A percentile compares a stretch with the other conserved stretches of the same genome.
These are phyloP conservation scores for Mycena vulgaris DNA, from an alignment of 768 basidiomycete species.

Conservation along the genomic window DNA sequence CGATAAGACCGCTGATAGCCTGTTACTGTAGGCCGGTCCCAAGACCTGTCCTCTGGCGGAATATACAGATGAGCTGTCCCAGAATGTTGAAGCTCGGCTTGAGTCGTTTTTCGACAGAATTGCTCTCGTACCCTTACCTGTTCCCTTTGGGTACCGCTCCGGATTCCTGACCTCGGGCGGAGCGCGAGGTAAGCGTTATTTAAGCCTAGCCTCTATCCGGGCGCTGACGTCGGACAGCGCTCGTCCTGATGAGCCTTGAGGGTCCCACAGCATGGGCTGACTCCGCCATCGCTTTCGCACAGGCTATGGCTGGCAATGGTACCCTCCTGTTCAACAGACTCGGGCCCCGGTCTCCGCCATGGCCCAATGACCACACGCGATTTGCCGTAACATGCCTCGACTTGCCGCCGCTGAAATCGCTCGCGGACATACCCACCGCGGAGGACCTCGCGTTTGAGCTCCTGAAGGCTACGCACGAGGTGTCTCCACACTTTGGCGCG, in stretches of 20 bases:
- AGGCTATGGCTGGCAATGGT: constrained; percentile 41
- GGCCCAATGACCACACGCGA: constrained; percentile 31
- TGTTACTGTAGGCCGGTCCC: constrained; percentile 44
- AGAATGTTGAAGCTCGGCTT: constrained; percentile 35
- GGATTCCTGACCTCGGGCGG: constrained; percentile 43
- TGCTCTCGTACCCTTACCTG: constrained; percentile 36
- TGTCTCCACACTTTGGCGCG: constrained; percentile 42
- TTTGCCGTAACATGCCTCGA: constrained; percentile 43
- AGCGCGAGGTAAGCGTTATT: constrained; percentile 36
- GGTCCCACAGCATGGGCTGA: constrained; percentile 36
- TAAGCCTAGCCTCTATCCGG: no score
- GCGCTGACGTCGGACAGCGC: constrained; percentile 1
- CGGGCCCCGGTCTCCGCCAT: background rate
- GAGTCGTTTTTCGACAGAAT: constrained; percentile 42
- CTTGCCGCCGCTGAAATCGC: constrained; percentile 34
- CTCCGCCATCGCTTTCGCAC: constrained; percentile 30
- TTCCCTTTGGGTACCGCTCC: constrained; percentile 32
- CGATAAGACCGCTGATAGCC: no score
- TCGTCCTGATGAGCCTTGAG: constrained; percentile 39
- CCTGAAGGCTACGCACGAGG: constrained; percentile 28
- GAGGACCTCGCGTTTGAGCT: constrained; percentile 35
- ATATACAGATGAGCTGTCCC: constrained; percentile 29
- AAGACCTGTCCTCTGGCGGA: constrained; percentile 37
- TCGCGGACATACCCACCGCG: constrained; percentile 22
- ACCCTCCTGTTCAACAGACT: constrained; percentile 40